Conservation (phyloP, 2,329 filamentous ascomycete genomes). For the Trichoderma sp. region DNA sequence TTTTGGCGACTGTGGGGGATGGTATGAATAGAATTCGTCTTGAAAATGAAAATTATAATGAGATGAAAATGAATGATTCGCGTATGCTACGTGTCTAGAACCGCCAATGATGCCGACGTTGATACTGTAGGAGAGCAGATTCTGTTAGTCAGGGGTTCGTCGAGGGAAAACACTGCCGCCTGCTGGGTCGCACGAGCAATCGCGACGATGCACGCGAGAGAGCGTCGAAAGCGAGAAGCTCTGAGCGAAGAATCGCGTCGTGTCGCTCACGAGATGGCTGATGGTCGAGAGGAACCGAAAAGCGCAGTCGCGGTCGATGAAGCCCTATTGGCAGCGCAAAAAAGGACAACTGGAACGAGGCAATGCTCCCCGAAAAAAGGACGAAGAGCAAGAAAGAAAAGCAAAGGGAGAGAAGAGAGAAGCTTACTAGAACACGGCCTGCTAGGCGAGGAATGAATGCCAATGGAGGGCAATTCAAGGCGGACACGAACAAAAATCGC, state of each 20-base stretch:
- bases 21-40: conserved; percentile 20
- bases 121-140: background rate
- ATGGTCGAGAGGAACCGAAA: background rate
- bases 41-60: conserved; percentile 4
- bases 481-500: conserved; percentile 24
- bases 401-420: background rate
- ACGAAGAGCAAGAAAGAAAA: background rate
- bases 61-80: background rate
- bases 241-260: background rate
- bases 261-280: conserved; percentile 1
- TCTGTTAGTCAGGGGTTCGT: conserved; percentile 15
- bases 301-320: conserved; percentile 13
- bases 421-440: conserved; percentile 20
- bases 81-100: conserved; percentile 8
- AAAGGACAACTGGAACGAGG: conserved; percentile 14
- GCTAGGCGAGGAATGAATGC: conserved; percentile 24
- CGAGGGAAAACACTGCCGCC: background rate
- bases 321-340: background rate
- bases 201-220: conserved; percentile 1
- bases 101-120: conserved; percentile 13
- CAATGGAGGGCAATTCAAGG: conserved; percentile 24
- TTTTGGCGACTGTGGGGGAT: conserved; percentile 58
- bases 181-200: background rate
- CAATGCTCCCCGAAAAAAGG: background rate
- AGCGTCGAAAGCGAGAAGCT: background rate